A percentile compares a stretch with the other conserved stretches of the same genome.
phyloP scores from a whole-genome alignment of 2,329 filamentous ascomycete species.

The Dothideomycetes sp. region DNA sequence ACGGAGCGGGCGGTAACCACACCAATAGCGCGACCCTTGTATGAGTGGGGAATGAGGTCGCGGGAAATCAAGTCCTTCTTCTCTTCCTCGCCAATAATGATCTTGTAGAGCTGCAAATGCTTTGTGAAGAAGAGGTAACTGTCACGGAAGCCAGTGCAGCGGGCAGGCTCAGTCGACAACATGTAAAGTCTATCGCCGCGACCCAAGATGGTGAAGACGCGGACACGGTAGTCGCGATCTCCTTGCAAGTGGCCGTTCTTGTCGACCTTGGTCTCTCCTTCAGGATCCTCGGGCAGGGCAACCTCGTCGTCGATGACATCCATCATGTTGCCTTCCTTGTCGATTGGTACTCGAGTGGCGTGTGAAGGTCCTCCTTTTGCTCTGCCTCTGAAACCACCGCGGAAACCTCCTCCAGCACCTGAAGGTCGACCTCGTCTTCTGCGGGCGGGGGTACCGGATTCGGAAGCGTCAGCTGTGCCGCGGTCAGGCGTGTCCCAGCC shows the following conservation, averaged over 20 bases:
- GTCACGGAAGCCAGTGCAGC: constrained; percentile 93
- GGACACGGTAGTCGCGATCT: constrained; percentile 85
- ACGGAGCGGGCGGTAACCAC: constrained; percentile 94
- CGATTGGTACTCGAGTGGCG: constrained; percentile 73
- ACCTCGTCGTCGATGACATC: constrained; percentile 90
- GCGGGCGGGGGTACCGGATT: constrained; percentile 40
- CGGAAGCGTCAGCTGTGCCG: constrained; percentile 36
- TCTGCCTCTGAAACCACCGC: constrained; percentile 62
- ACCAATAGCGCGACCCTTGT: constrained; percentile 95
- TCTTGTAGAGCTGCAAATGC: constrained; percentile 92
- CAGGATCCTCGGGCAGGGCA: constrained; percentile 72
- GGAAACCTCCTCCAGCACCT: constrained; percentile 29
- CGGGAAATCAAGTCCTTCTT: constrained; percentile 94
- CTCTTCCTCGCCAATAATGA: constrained; percentile 95
- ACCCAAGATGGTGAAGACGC: constrained; percentile 83
- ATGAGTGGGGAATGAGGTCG: constrained; percentile 92
- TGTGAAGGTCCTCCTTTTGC: constrained; percentile 64
- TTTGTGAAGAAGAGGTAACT: constrained; percentile 99
- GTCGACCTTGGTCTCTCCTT: constrained; percentile 90
- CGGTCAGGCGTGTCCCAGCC: constrained; percentile 62
- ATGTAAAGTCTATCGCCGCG: constrained; percentile 86
- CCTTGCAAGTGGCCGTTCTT: constrained; percentile 74
- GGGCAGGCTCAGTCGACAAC: constrained; percentile 93
- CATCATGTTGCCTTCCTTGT: constrained; percentile 87
- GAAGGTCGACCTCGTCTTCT: constrained; percentile 42